Evolutionary conservation across 2,329 filamentous ascomycete genomes (phyloP).

Genomic region (Colletotrichum sp.): DNA sequence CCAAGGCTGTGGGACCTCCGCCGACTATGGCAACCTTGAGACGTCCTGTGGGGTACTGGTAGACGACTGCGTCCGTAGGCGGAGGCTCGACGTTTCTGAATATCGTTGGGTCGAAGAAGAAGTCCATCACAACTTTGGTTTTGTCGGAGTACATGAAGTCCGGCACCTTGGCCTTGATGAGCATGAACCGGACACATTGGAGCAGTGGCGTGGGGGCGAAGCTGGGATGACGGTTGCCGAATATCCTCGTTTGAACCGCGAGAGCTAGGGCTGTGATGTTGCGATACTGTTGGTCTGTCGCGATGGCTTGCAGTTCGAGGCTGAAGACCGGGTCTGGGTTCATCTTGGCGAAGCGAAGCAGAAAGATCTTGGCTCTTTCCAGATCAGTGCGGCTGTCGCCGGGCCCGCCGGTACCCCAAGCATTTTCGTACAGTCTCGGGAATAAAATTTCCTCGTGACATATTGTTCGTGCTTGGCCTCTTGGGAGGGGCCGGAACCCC

Average conservation of each 20-base stretch:
- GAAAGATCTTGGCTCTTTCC: conserved; percentile 34
- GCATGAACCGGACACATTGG: conserved; percentile 30
- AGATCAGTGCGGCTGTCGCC: conserved; percentile 24
- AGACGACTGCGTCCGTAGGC: background rate
- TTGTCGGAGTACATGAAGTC: background rate
- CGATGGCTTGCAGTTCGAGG: conserved; percentile 30
- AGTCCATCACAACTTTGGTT: background rate
- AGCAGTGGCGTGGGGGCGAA: conserved; percentile 35
- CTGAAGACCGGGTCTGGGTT: conserved; percentile 23
- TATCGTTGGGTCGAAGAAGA: background rate
- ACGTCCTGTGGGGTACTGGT: background rate
- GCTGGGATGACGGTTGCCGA: conserved; percentile 30
- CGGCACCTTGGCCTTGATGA: background rate
- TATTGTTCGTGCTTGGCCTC: background rate
- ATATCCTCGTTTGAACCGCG: conserved; percentile 30
- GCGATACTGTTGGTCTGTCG: conserved; percentile 26
- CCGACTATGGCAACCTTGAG: background rate
- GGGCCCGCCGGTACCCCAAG: background rate
- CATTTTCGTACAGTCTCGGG: background rate
- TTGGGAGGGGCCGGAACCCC: background rate
- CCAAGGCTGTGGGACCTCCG: background rate
- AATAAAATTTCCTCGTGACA: background rate
- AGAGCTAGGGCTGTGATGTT: conserved; percentile 24
- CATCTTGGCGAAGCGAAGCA: conserved; percentile 31
- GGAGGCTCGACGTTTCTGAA: background rate